Percentiles rank a stretch among this genome's conserved stretches.
Conservation (phyloP, 2,329 filamentous ascomycete species). For the Hypoxylon sp. region DNA sequence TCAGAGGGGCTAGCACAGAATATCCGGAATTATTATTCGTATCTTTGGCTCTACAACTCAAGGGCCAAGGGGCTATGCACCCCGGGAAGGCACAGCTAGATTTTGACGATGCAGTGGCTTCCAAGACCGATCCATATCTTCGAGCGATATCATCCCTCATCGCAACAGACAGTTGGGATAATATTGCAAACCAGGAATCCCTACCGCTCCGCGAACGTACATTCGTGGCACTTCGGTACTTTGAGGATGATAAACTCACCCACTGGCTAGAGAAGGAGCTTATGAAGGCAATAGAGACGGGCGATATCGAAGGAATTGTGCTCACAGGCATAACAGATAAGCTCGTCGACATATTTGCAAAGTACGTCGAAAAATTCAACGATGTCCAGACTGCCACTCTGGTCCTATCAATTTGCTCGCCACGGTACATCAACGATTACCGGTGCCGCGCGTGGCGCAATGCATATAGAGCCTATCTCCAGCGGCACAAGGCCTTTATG, state of each 20-base stretch:
- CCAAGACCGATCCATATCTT: constrained; percentile 82
- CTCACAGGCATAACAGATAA: constrained; percentile 82
- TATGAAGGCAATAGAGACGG: constrained; percentile 71
- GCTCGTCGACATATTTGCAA: constrained; percentile 81
- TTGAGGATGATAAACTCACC: constrained; percentile 73
- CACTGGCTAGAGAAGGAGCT: constrained; percentile 79
- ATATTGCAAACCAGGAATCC: constrained; percentile 79
- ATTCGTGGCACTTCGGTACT: constrained; percentile 78
- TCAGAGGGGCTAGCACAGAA: constrained; percentile 76
- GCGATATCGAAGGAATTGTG: constrained; percentile 83
- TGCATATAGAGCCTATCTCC: constrained; percentile 78
- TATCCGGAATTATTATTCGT: constrained; percentile 78
- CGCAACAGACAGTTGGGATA: constrained; percentile 81
- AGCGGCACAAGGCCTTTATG: constrained; percentile 80
- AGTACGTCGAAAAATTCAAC: constrained; percentile 81
- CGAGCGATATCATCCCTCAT: constrained; percentile 85
- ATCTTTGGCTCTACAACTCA: constrained; percentile 76
- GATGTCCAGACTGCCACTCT: constrained; percentile 86
- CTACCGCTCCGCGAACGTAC: constrained; percentile 82
- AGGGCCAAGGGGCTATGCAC: constrained; percentile 65
- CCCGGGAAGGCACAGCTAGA: constrained; percentile 67
- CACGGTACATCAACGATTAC: constrained; percentile 82
- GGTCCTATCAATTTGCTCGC: constrained; percentile 80
- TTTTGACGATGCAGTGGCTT: constrained; percentile 72
- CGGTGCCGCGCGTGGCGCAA: constrained; percentile 82